Conservation (phyloP, 805 yeast genomes). For the Suhomyces pyralidae region DNA sequence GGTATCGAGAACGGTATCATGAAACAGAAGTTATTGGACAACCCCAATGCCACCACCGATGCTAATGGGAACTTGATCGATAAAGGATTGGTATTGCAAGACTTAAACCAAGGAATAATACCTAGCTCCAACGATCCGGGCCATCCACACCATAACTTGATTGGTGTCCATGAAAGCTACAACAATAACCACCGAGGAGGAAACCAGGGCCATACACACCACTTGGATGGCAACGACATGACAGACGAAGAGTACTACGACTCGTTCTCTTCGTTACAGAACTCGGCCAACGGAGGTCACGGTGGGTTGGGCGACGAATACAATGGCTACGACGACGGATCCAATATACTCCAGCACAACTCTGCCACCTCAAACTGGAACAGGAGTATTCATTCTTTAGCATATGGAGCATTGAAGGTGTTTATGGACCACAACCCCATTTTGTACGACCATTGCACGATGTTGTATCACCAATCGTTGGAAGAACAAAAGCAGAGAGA, state of each 20-base stretch:
- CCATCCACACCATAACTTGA: constrained; percentile 23
- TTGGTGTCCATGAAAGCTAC: constrained; percentile 16
- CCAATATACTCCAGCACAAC: constrained; percentile 39
- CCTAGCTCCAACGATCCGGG: constrained; percentile 23
- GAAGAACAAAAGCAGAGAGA: constrained; percentile 69
- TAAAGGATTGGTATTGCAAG: constrained; percentile 32
- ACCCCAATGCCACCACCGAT: constrained; percentile 38
- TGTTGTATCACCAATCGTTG: constrained; percentile 74
- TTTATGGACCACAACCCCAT: constrained; percentile 92
- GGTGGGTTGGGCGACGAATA: constrained; percentile 20
- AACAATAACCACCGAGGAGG: constrained; percentile 11
- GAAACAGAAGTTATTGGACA: constrained; percentile 36
- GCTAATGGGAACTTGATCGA: constrained; percentile 44
- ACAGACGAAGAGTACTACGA: constrained; percentile 45
- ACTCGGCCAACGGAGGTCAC: constrained; percentile 8
- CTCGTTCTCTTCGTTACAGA: constrained; percentile 34
- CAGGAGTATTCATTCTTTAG: constrained; percentile 85
- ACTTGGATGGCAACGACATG: constrained; percentile 30
- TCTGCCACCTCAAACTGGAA: constrained; percentile 77
- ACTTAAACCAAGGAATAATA: constrained; percentile 18
- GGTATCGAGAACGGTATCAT: constrained; percentile 40
- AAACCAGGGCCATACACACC: constrained; percentile 10
- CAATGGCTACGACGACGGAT: constrained; percentile 31
- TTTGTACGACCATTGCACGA: constrained; percentile 89
- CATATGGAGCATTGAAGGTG: constrained; percentile 84